Base-by-base conservation (phyloP, 495 filamentous ascomycete genomes). In the Parathielavia appendiculata region DNA sequence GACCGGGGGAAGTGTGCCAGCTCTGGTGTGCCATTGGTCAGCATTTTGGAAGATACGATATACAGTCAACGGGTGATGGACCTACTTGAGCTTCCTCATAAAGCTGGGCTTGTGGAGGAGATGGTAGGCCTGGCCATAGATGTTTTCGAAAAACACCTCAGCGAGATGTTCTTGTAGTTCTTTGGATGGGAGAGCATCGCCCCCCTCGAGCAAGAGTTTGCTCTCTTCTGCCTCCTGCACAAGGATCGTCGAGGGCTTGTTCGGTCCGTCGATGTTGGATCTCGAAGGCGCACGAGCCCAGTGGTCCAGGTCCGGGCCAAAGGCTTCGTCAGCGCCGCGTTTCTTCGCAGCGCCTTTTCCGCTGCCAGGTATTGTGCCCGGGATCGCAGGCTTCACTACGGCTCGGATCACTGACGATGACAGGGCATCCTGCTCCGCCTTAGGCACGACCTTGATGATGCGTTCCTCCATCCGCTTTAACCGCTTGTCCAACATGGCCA, bases 401-500 rank as follows among this genome's bases (percentile, higher is more conserved):
- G 90, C 88, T 58, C 91, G 78, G 11, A 83, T 86, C 46, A 91
- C 85, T 8, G 67, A 70, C n/a, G 65, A 66, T 44, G 61, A 51
- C 16, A 77, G 74, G 14, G 78, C 68, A 41, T 81, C 79, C 51
- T 82, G 79, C 63, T 93, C 90, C 35, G 90, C 83, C 65, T 91
- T 95, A 7, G 93, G 93, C 17, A 98, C 86, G 54, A 91, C 86
- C 70, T 96, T 97, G 75, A 97, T 95, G 44, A 98, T 91, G 43
- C 92, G 85, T 65, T 98, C 93, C 72, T 98, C 93, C 93, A 98
- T 98, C 52, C 91, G 76, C 75, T 90, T 92, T 57, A 93, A 70
- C 55, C 92, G 78, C 71, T 95, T 95, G 71, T 98, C 93, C 61
- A 97, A 73, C 92, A 96, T 98, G 16, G 92, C 92, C 93, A 97